Base-by-base conservation (phyloP, 2,329 filamentous ascomycete species). In the Trichoderma polysporum region DNA sequence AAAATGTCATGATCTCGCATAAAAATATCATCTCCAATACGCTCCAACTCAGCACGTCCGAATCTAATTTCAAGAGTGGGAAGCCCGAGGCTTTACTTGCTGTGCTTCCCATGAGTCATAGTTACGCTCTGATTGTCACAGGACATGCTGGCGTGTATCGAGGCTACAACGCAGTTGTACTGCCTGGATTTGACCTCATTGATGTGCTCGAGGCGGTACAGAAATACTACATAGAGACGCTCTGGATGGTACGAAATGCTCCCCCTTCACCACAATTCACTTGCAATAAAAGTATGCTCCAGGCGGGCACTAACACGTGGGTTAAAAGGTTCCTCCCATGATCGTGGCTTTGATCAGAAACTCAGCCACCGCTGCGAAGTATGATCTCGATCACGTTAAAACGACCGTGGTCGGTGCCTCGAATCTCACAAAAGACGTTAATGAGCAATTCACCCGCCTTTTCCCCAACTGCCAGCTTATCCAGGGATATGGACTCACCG, bases 1-100 rank as follows among this genome's bases (percentile, higher is more conserved):
- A 92, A 88, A 90, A 88, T 59, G 91, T 93, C 29, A 92, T 91
- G 88, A 90, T 93, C 59, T 88, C 90, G 5, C 91, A 93, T 76
- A 80, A 82, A 31, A 93, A 93, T 71, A 86, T 93, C 17, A 93
- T 93, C 56, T 85, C 90, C 39, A 93, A 93, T 73, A 83, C 86
- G 0, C 74, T 92, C 57, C 91, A 93, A 75, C 81, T 90, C 45
- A 71, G 74, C 3, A 78, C 82, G 1, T 87, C 75, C 64, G 74
- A 82, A 56, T 61, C 77, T 57, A 61, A 75, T 67, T 67, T 67
- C 39, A 62, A 63, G 50, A 37, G 35, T 10, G 53, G 45, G 15
- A 39, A 49, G 69, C 73, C 64, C 71, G 79, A 72, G 59, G 71
- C 65, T 2, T 6, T 58, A n/a, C 80, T 93, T 0, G 91, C 90